phyloP scores from a whole-genome alignment of 1,284 basidiomycete species.

The Irpex sp. region DNA sequence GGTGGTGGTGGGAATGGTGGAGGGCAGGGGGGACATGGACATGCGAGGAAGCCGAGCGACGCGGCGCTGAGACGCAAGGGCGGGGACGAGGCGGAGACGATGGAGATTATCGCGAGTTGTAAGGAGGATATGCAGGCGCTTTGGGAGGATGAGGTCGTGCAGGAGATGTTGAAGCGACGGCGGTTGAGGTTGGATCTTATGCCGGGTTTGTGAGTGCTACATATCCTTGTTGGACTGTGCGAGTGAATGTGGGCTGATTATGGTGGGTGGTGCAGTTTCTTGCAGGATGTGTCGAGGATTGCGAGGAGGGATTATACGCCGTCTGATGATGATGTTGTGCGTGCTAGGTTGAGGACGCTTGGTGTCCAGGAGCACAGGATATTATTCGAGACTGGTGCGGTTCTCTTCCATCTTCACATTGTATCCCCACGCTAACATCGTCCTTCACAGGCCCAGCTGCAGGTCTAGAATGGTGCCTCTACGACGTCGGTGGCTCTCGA shows the following conservation, averaged over 20 bases:
- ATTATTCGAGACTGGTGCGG: constrained; percentile 58
- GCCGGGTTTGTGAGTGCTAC: constrained; percentile 56
- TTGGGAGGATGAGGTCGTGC: constrained; percentile 53
- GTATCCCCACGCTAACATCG: neutral
- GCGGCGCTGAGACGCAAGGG: neutral
- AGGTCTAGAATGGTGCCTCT: constrained; percentile 44
- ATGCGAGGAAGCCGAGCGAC: neutral
- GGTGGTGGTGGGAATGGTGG: neutral
- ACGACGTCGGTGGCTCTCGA: constrained; percentile 69
- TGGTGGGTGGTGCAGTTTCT: constrained; percentile 40
- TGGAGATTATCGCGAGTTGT: constrained; percentile 47
- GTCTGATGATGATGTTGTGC: constrained; percentile 61
- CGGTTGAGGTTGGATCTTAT: constrained; percentile 47
- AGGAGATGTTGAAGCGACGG: constrained; percentile 42
- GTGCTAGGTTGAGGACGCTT: constrained; percentile 60
- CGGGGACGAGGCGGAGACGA: constrained; percentile 36
- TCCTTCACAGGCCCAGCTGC: constrained; percentile 19
- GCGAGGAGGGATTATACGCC: constrained; percentile 47
- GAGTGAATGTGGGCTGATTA: neutral
- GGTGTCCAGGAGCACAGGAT: constrained; percentile 72
- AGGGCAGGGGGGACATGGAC: neutral
- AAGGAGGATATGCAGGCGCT: constrained; percentile 56
- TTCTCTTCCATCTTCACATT: neutral
- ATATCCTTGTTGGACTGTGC: no score
- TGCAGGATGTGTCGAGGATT: constrained; percentile 55